Percentiles rank a stretch among this genome's conserved stretches.
These are phyloP conservation scores for Trichoderma orchidacearum DNA, from an alignment of 495 filamentous ascomycete species.

Conservation along the genomic window DNA sequence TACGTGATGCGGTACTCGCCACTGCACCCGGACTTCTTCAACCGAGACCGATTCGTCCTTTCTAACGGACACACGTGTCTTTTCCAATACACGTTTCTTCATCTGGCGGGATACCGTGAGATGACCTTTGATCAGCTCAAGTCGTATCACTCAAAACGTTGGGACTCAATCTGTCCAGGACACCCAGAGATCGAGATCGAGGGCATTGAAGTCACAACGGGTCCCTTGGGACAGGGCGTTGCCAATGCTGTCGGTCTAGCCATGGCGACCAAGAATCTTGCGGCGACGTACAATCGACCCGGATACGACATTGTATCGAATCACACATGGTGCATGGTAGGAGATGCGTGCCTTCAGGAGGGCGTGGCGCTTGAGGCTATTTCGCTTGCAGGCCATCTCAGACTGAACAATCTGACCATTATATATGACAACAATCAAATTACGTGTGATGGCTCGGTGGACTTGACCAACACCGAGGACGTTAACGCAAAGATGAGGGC, in stretches of 20 bases:
- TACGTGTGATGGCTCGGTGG: slow-evolving; percentile 80
- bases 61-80: slow-evolving; percentile 99
- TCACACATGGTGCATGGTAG: slow-evolving; percentile 91
- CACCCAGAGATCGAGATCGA: slow-evolving; percentile 95
- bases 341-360: slow-evolving; percentile 97
- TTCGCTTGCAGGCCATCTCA: slow-evolving; percentile 85
- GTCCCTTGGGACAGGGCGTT: slow-evolving; percentile 91
- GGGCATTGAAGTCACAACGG: slow-evolving; percentile 94
- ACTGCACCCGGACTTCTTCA: slow-evolving; percentile 90
- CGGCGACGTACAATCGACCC: slow-evolving; percentile 89
- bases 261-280: slow-evolving; percentile 83
- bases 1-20: slow-evolving; percentile 99
- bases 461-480: slow-evolving; percentile 92
- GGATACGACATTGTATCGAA: slow-evolving; percentile 85
- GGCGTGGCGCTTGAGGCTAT: slow-evolving; percentile 89
- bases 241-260: slow-evolving; percentile 92
- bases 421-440: slow-evolving; percentile 99
- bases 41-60: slow-evolving; percentile 95
- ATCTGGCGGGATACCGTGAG: slow-evolving; percentile 75
- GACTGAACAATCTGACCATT: slow-evolving; percentile 90
- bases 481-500: slow-evolving; percentile 88
- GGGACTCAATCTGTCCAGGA: slow-evolving; percentile 91
- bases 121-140: slow-evolving; percentile 83
- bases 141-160: slow-evolving; percentile 77
- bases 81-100: slow-evolving; percentile 96